Evolutionary conservation across 306 rosid genomes (phyloP).

Genomic region (Dalbergia cultrata): DNA sequence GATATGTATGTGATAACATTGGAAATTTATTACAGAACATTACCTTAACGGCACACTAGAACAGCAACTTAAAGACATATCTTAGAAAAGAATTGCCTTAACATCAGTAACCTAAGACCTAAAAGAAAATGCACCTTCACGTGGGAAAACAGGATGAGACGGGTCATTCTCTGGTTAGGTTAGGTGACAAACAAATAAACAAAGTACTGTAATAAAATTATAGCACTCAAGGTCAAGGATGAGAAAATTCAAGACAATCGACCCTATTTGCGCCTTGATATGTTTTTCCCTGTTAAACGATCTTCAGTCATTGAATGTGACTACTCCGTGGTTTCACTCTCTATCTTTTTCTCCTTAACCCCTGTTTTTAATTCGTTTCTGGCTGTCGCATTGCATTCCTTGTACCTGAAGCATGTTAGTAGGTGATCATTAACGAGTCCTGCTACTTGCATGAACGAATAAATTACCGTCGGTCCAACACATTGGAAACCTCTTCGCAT

Average conservation of each 20-base stretch:
- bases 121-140: constrained; percentile 44
- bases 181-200: constrained; percentile 44
- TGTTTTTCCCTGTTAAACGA: neutral
- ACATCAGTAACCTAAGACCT: neutral
- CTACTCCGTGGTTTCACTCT: constrained; percentile 3
- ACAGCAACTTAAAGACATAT: constrained; percentile 39
- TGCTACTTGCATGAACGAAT: constrained; percentile 90
- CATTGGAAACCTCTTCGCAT: constrained; percentile 95
- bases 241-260: neutral
- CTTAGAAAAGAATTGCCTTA: constrained; percentile 42
- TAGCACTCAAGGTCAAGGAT: constrained; percentile 11
- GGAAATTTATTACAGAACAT: constrained; percentile 46
- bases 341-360: constrained; percentile 45
- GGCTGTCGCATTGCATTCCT: constrained; percentile 53
- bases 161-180: constrained; percentile 53
- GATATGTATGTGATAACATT: neutral
- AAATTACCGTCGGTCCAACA: constrained; percentile 87
- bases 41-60: constrained; percentile 20
- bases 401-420: constrained; percentile 72
- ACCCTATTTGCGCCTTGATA: neutral
- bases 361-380: constrained; percentile 50
- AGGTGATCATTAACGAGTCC: constrained; percentile 91
- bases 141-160: constrained; percentile 27
- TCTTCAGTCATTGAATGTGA: neutral
- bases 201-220: constrained; percentile 33